Evolutionary conservation across 306 rosid genomes (phyloP).

Genomic region (Adenanthera pavonina): DNA sequence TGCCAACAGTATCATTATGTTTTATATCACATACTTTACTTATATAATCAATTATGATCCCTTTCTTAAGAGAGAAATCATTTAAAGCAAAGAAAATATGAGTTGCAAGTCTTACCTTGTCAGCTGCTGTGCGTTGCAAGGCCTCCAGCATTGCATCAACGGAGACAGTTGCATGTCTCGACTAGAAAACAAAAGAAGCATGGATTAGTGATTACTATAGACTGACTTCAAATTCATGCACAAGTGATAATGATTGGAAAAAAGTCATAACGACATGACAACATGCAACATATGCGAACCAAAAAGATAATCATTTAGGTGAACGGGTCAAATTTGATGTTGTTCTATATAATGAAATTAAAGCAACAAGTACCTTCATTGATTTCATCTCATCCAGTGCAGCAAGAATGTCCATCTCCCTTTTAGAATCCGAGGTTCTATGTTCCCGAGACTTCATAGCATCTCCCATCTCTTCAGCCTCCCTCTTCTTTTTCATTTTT

Average conservation of each 20-base stretch:
- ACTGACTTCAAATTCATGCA: not conserved
- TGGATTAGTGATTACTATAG: slow-evolving; percentile 24
- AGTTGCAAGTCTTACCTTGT: slow-evolving; percentile 57
- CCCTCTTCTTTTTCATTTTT: slow-evolving; percentile 54
- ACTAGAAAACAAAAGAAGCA: slow-evolving; percentile 53
- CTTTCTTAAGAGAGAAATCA: slow-evolving; percentile 1
- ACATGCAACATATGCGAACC: slow-evolving; percentile 13
- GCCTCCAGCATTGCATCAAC: slow-evolving; percentile 91
- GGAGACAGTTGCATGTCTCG: slow-evolving; percentile 87
- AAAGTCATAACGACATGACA: not conserved
- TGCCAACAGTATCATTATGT: not conserved
- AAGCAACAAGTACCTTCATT: slow-evolving; percentile 67
- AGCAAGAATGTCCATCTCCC: slow-evolving; percentile 75
- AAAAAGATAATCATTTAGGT: slow-evolving; percentile 19
- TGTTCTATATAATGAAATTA: not conserved
- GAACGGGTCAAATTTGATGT: not conserved
- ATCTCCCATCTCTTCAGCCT: slow-evolving; percentile 87
- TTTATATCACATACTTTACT: not conserved
- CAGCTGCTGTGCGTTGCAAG: slow-evolving; percentile 63
- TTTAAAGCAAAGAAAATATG: slow-evolving; percentile 23
- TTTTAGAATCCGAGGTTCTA: slow-evolving; percentile 87
- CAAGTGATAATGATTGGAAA: not conserved
- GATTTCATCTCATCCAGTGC: slow-evolving; percentile 99
- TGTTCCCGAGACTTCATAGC: slow-evolving; percentile 89
- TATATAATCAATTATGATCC: not conserved